Evolutionary conservation across 169 alveolate genomes (phyloP).

Genomic region (Besnoitia besnoiti): DNA sequence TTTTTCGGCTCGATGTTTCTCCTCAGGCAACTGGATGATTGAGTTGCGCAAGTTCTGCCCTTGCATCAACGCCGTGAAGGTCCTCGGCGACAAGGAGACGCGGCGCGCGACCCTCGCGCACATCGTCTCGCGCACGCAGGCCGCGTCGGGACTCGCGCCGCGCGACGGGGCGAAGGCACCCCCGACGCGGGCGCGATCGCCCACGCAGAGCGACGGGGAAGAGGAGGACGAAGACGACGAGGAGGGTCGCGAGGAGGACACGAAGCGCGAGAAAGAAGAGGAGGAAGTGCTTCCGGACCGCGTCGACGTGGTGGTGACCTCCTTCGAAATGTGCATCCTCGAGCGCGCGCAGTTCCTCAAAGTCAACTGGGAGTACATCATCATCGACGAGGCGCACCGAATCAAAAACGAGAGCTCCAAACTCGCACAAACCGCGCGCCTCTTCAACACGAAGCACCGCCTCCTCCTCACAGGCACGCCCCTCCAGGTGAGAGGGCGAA

Average conservation of each 20-base stretch:
- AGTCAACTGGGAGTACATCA: slow-evolving; percentile 95
- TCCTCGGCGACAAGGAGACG: slow-evolving; percentile 94
- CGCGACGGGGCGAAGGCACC: background rate
- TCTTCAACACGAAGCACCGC: slow-evolving; percentile 90
- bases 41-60: slow-evolving; percentile 92
- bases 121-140: slow-evolving; percentile 15
- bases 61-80: slow-evolving; percentile 82
- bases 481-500: slow-evolving; percentile 34
- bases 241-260: background rate
- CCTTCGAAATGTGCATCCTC: slow-evolving; percentile 88
- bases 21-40: slow-evolving; percentile 92
- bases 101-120: slow-evolving; percentile 77
- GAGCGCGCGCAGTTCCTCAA: slow-evolving; percentile 85
- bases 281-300: slow-evolving; percentile 77
- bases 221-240: background rate
- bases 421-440: slow-evolving; percentile 89
- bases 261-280: slow-evolving; percentile 1
- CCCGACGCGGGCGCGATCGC: background rate
- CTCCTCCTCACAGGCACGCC: slow-evolving; percentile 95
- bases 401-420: slow-evolving; percentile 96
- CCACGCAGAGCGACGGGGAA: background rate
- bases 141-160: background rate
- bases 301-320: slow-evolving; percentile 87
- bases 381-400: slow-evolving; percentile 99
- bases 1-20: background rate